A percentile compares a stretch with the other conserved stretches of the same genome.
These are phyloP conservation scores for Salix brachista DNA, from an alignment of 345 rosid species.

Conservation along the genomic window DNA sequence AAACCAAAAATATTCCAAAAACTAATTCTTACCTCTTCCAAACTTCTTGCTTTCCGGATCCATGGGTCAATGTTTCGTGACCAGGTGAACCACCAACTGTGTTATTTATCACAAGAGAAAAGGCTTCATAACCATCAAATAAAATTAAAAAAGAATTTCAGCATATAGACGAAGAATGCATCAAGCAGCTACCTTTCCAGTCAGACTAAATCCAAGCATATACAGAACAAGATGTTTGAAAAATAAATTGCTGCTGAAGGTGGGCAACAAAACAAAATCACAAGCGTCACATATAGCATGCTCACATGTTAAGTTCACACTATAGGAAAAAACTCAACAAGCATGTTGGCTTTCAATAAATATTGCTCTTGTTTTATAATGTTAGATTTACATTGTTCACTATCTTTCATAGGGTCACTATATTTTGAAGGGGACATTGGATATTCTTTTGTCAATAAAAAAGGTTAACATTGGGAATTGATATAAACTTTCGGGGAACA, in stretches of 20 bases:
- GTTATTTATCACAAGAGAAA: background rate
- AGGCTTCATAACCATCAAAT: background rate
- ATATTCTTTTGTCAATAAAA: background rate
- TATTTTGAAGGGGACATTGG: background rate
- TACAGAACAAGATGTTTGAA: background rate
- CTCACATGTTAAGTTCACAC: background rate
- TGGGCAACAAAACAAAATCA: background rate
- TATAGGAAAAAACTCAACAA: background rate
- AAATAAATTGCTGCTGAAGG: background rate
- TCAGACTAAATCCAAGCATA: background rate
- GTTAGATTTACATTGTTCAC: background rate
- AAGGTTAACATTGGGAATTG: background rate
- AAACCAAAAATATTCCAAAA: background rate
- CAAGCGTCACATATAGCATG: background rate
- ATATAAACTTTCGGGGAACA: background rate
- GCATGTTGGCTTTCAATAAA: background rate
- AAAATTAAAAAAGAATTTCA: background rate
- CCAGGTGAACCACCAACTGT: slow-evolving; percentile 37
- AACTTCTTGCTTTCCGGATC: slow-evolving; percentile 63
- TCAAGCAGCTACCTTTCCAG: background rate
- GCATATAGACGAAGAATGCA: background rate
- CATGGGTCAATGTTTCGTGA: slow-evolving; percentile 40
- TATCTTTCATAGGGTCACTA: background rate
- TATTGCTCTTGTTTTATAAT: background rate
- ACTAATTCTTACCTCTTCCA: slow-evolving; percentile 53